Base-by-base conservation (phyloP, 1,139 yeast genomes). In the Geotrichum citri-aurantii region DNA sequence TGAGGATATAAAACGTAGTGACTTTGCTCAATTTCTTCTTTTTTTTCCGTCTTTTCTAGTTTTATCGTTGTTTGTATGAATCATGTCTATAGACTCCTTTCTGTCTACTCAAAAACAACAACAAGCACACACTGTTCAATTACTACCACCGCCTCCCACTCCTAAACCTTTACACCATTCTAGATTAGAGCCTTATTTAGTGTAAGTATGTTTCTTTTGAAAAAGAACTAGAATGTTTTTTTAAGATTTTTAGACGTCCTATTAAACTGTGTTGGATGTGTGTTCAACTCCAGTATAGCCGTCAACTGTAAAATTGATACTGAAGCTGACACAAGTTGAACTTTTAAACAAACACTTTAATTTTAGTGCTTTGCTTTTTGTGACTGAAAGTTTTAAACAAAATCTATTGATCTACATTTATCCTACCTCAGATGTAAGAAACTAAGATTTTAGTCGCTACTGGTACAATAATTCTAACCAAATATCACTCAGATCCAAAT, bases 51-150 rank as follows among this genome's bases (percentile, higher is more conserved):
- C 6, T 48, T 48, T 24, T 10, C 23, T 29, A 8, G 12, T 29
- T 29, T 42, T 10, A 3, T 42, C 17, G 4, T 14, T 4, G 5
- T 19, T 44, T 49, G 19, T n/a, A 47, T 5, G 23, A n/a, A n/a
- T n/a, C n/a, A 56, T 56, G 58, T 56, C 58, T 3, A 56, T 56
- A 21, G 58, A 56, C n/a, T 56, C 58, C 24, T 56, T 47, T 42
- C 47, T 55, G 23, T 40, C 54, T 8, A 21, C 40, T 11, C 31
- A 31, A 8, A 29, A 29, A 29, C 33, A 26, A 29, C 27, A 37
- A 23, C 23, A 51, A 51, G 31, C 12, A 21, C 7, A 12, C 33
- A 11, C 33, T 11, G 33, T 29, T 29, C n/a, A n/a, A n/a, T 29
- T 14, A 29, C 12, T 29, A 14, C 33, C 33, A 14, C 48, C 31